Conservation (phyloP, 345 rosid genomes). For the Lumnitzera racemosa region DNA sequence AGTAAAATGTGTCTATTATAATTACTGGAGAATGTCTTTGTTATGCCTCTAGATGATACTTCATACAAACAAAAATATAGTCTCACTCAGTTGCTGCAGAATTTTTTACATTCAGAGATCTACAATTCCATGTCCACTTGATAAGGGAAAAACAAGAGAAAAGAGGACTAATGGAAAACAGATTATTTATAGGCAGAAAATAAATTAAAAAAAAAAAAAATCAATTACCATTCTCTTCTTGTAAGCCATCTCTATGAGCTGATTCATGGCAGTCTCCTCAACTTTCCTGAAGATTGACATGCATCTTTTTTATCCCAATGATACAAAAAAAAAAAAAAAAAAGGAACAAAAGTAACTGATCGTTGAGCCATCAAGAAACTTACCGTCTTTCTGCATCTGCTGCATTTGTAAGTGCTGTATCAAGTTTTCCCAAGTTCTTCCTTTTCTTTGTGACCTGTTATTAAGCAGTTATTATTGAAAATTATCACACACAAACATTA, state of each 20-base stretch:
- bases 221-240: constrained; percentile 63
- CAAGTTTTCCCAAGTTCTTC: constrained; percentile 53
- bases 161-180: not conserved
- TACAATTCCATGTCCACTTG: too few species aligned
- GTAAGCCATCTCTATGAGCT: constrained; percentile 79
- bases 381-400: constrained; percentile 61
- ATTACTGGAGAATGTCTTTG: too few species aligned
- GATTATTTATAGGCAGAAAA: not conserved
- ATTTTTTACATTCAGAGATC: too few species aligned
- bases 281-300: constrained; percentile 46
- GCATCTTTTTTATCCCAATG: constrained; percentile 13
- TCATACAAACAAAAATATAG: too few species aligned
- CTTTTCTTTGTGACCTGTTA: constrained; percentile 55
- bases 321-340: not conserved
- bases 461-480: not conserved
- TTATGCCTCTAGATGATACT: too few species aligned
- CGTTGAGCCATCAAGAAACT: constrained; percentile 12
- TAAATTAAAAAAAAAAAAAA: not conserved
- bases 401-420: constrained; percentile 39
- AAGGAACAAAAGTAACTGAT: constrained; percentile 7
- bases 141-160: not conserved
- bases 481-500: constrained; percentile 7
- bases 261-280: constrained; percentile 77
- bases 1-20: too few species aligned
- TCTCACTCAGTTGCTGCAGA: too few species aligned